Evolutionary conservation across 2,329 filamentous ascomycete genomes (phyloP).

Genomic region (Clonostachys byssicola): DNA sequence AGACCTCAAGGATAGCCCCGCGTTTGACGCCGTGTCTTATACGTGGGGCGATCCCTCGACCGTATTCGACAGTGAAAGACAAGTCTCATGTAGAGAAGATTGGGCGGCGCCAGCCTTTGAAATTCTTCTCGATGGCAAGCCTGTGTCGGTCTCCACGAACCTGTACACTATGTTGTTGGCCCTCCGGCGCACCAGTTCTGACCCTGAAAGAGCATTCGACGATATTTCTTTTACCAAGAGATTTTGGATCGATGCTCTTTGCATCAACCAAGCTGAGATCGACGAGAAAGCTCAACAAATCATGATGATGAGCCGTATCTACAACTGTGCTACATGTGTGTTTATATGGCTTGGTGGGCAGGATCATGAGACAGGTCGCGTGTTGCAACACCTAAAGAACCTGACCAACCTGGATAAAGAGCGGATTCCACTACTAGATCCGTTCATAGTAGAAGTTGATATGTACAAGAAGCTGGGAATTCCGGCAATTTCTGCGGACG

Average conservation of each 20-base stretch:
- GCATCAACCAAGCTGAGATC: constrained; percentile 4
- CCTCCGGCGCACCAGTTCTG: background rate
- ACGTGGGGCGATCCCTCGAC: background rate
- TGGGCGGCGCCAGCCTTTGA: background rate
- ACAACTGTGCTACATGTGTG: background rate
- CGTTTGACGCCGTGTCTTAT: background rate
- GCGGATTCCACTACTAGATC: background rate
- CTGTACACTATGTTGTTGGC: background rate
- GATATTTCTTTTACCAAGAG: too few relatives aligned
- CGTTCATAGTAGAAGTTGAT: background rate
- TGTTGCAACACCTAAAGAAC: background rate
- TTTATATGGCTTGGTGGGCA: background rate
- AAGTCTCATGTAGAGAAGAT: background rate
- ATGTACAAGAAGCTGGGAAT: background rate
- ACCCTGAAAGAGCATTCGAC: background rate
- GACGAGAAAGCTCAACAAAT: constrained; percentile 2
- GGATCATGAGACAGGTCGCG: background rate
- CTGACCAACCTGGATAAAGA: background rate
- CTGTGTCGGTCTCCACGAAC: background rate
- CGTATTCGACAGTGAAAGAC: background rate
- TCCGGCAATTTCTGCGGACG: background rate
- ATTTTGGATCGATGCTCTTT: constrained; percentile 2
- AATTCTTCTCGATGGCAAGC: background rate
- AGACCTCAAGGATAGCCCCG: background rate
- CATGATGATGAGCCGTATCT: constrained; percentile 1